A percentile compares a stretch with the other conserved stretches of the same genome.
These are phyloP conservation scores for Talaromyces ruber DNA, from an alignment of 495 filamentous ascomycete genomes.

Conservation along the genomic window DNA sequence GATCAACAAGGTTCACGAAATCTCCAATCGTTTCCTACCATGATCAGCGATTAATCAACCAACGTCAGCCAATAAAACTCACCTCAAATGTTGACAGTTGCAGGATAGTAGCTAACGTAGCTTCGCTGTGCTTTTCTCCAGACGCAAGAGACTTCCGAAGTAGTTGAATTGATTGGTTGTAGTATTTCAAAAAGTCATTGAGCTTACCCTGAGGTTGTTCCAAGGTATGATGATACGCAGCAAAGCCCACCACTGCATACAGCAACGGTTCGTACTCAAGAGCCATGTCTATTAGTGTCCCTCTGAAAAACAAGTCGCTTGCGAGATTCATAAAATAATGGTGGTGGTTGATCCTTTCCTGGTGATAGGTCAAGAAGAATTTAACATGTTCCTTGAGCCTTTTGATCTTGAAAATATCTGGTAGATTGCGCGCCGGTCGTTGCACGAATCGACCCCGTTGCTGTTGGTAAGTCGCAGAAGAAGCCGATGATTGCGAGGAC, in stretches of 20 bases:
- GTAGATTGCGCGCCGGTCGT: constrained; percentile 28
- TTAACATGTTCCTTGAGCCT: constrained; percentile 58
- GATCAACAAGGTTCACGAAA: constrained; percentile 84
- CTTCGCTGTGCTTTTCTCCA: constrained; percentile 57
- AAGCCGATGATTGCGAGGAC: constrained; percentile 24
- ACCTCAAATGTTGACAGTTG: constrained; percentile 94
- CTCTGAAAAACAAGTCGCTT: constrained; percentile 60
- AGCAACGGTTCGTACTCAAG: constrained; percentile 73
- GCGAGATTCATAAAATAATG: constrained; percentile 74
- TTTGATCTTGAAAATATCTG: constrained; percentile 16
- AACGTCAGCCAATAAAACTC: constrained; percentile 12
- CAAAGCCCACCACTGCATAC: constrained; percentile 83
- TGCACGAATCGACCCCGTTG: constrained; percentile 1
- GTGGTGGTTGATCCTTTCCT: constrained; percentile 61
- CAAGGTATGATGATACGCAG: constrained; percentile 78
- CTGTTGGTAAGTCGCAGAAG: constrained; percentile 12
- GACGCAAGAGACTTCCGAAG: constrained; percentile 64
- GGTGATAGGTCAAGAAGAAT: constrained; percentile 72
- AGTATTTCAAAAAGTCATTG: constrained; percentile 77
- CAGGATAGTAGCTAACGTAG: constrained; percentile 81
- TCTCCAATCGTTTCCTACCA: constrained; percentile 86
- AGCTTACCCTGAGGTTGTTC: constrained; percentile 59
- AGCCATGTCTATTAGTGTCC: constrained; percentile 60
- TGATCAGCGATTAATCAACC: constrained; percentile 8
- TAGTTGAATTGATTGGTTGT: constrained; percentile 74